Conservation (phyloP, 1,139 yeast genomes). For the Yamadazyma pseudoaaseri region DNA sequence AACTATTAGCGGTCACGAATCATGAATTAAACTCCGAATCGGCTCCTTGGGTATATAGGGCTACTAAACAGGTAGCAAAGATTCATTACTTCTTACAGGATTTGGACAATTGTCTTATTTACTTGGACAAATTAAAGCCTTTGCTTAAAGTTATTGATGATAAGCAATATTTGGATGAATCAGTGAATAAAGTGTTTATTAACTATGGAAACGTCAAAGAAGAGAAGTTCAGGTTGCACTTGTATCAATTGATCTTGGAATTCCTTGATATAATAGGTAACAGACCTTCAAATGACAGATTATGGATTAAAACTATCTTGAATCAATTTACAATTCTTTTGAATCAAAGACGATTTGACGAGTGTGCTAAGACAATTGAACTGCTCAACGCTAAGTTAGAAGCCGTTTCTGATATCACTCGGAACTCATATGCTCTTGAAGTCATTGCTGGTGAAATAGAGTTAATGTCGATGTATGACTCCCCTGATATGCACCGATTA, state of each 20-base stretch:
- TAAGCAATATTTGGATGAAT: slow-evolving; percentile 58
- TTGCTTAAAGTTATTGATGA: slow-evolving; percentile 29
- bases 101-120: slow-evolving; percentile 32
- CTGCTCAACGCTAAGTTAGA: slow-evolving; percentile 40
- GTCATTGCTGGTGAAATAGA: slow-evolving; percentile 67
- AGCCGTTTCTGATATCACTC: slow-evolving; percentile 41
- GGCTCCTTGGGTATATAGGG: slow-evolving; percentile 52
- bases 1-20: slow-evolving; percentile 35
- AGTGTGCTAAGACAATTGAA: slow-evolving; percentile 40
- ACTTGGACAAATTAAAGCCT: slow-evolving; percentile 22
- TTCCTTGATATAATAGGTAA: slow-evolving; percentile 16
- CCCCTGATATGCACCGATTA: slow-evolving; percentile 30
- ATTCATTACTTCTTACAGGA: slow-evolving; percentile 37
- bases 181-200: slow-evolving; percentile 54
- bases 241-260: slow-evolving; percentile 30
- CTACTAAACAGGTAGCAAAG: slow-evolving; percentile 67
- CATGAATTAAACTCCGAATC: slow-evolving; percentile 19
- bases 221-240: slow-evolving; percentile 22
- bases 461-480: slow-evolving; percentile 32
- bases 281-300: slow-evolving; percentile 42
- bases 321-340: slow-evolving; percentile 50
- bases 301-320: slow-evolving; percentile 56
- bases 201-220: slow-evolving; percentile 38
- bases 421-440: slow-evolving; percentile 53
- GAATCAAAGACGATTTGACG: slow-evolving; percentile 32